phyloP scores from a whole-genome alignment of 169 alveolate species.

The Eimeria zaria region DNA sequence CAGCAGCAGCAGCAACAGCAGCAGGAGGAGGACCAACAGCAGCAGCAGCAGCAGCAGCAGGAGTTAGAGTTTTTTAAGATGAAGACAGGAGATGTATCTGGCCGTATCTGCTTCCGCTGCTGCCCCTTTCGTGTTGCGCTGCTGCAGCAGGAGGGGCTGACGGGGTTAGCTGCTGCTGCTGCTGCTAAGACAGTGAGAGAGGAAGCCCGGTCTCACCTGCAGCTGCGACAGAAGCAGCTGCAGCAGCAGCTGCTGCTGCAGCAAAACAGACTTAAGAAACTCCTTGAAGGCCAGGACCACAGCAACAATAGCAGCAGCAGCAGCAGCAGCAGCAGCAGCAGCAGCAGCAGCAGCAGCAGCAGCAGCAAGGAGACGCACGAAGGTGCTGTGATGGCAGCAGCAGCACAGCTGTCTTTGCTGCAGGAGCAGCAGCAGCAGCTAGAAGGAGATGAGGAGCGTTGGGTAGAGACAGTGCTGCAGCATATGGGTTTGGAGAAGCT shows the following conservation, averaged over 20 bases:
- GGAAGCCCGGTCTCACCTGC: constrained; percentile 21
- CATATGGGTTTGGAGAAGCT: constrained; percentile 29
- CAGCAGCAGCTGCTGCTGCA: constrained; percentile 54
- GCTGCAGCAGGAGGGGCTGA: constrained; percentile 79
- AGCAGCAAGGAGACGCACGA: constrained; percentile 28
- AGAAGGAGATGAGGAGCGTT: constrained; percentile 35
- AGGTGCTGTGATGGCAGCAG: constrained; percentile 20
- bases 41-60: constrained; percentile 63
- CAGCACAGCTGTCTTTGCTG: constrained; percentile 60
- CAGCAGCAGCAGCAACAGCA: neutral
- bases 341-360: constrained; percentile 40
- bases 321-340: neutral
- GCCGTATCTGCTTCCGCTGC: neutral
- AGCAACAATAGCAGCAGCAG: constrained; percentile 2
- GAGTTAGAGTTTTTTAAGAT: neutral
- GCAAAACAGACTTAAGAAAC: neutral
- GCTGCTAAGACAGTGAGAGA: constrained; percentile 25
- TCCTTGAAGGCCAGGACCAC: neutral
- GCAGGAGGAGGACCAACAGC: constrained; percentile 32
- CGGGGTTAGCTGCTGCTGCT: constrained; percentile 33
- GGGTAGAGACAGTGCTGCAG: constrained; percentile 5
- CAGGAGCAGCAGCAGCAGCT: constrained; percentile 72
- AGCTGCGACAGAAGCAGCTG: constrained; percentile 64
- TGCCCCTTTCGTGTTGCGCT: constrained; percentile 48
- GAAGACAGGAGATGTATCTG: constrained; percentile 18